phyloP scores from a whole-genome alignment of 805 yeast species.

The Lachancea thermotolerans region DNA sequence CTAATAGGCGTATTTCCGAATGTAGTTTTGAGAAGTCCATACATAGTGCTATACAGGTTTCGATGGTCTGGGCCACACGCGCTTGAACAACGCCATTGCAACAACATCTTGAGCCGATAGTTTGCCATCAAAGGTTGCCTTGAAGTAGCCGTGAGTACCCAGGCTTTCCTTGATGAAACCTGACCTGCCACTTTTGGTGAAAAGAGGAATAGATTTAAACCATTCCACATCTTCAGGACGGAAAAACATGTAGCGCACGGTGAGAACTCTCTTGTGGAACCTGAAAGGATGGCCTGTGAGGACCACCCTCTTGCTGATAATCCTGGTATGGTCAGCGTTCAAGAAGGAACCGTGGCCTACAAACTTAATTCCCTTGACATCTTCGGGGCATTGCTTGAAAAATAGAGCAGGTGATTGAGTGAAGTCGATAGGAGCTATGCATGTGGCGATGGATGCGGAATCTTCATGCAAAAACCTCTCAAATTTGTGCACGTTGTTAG shows the following conservation, averaged over 20 bases:
- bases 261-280: slow-evolving; percentile 86
- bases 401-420: slow-evolving; percentile 80
- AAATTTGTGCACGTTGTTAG: slow-evolving; percentile 81
- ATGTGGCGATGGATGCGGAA: slow-evolving; percentile 67
- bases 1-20: too few species aligned
- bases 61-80: slow-evolving; percentile 73
- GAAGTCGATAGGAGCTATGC: slow-evolving; percentile 81
- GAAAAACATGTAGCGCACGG: slow-evolving; percentile 96
- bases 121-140: slow-evolving; percentile 89
- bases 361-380: slow-evolving; percentile 47
- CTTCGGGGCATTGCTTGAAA: slow-evolving; percentile 52
- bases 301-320: slow-evolving; percentile 80
- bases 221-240: slow-evolving; percentile 79
- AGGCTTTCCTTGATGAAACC: slow-evolving; percentile 92
- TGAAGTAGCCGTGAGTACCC: slow-evolving; percentile 98
- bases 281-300: slow-evolving; percentile 93
- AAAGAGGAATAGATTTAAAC: slow-evolving; percentile 87
- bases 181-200: slow-evolving; percentile 85
- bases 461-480: slow-evolving; percentile 82
- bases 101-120: slow-evolving; percentile 86
- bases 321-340: slow-evolving; percentile 77
- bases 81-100: slow-evolving; percentile 88
- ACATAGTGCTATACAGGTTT: background rate
- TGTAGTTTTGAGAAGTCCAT: background rate
- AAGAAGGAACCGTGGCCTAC: slow-evolving; percentile 88